Evolutionary conservation across 225 moss, liverwort and hornwort genomes (phyloP).

Genomic region (Bryoerythrophyllum caledonicum): DNA sequence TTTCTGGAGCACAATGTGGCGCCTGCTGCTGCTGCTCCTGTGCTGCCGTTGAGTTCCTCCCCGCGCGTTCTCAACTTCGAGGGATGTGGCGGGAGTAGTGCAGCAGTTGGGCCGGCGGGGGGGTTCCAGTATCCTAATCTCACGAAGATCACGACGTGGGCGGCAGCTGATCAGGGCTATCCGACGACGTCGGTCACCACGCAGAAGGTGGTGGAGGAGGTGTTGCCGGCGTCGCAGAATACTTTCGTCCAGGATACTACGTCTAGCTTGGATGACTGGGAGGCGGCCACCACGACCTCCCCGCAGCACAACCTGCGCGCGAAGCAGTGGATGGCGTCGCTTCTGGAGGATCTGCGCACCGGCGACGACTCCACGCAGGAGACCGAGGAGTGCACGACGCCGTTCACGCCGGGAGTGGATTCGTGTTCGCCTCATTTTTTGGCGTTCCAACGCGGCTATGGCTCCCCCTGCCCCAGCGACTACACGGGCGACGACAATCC

Average conservation of each 20-base stretch:
- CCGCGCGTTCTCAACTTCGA: slow-evolving; percentile 62
- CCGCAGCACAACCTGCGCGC: slow-evolving; percentile 55
- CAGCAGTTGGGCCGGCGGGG: too few species aligned
- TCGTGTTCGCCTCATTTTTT: slow-evolving; percentile 53
- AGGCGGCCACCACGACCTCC: slow-evolving; percentile 53
- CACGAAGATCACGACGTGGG: slow-evolving; percentile 47
- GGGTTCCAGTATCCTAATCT: slow-evolving; percentile 36
- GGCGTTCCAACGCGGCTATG: slow-evolving; percentile 45
- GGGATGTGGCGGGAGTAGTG: slow-evolving; percentile 29
- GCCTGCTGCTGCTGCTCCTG: not conserved
- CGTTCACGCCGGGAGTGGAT: slow-evolving; percentile 53
- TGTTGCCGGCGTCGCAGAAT: slow-evolving; percentile 30
- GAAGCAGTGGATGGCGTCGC: slow-evolving; percentile 83
- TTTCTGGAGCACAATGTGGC: slow-evolving; percentile 59
- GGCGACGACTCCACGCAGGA: slow-evolving; percentile 55
- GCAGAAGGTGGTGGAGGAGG: slow-evolving; percentile 42
- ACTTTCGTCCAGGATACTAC: slow-evolving; percentile 28
- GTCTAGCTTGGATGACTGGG: slow-evolving; percentile 66
- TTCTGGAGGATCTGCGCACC: slow-evolving; percentile 69
- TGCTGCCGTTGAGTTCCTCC: slow-evolving; percentile 28
- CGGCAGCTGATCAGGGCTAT: slow-evolving; percentile 45
- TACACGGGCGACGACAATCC: slow-evolving; percentile 62
- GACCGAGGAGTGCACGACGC: slow-evolving; percentile 56
- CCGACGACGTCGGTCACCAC: slow-evolving; percentile 36
- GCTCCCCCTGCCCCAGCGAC: slow-evolving; percentile 60